These are phyloP conservation scores for Colletotrichum cereale DNA, from an alignment of 2,329 filamentous ascomycete species.

Conservation along the genomic window DNA sequence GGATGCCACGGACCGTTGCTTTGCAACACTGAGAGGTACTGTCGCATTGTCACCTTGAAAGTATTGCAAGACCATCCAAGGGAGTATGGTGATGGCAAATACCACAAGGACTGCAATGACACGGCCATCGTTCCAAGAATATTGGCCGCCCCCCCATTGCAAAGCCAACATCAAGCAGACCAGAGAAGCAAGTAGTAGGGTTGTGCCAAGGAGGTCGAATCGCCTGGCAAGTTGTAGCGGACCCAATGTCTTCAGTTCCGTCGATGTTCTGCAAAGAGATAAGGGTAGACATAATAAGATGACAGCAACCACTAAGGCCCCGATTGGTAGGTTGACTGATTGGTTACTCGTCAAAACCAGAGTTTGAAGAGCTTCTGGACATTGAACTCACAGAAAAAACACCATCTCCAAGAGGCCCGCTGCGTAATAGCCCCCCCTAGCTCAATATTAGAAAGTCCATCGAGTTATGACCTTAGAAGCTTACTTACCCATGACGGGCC, in stretches of 20 bases:
- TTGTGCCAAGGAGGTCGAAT: conserved; percentile 44
- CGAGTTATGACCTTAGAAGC: background rate
- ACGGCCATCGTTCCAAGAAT: conserved; percentile 45
- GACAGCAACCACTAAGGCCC: conserved; percentile 38
- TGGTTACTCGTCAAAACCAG: background rate
- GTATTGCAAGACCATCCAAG: conserved; percentile 53
- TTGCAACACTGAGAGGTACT: conserved; percentile 49
- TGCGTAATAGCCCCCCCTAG: conserved; percentile 51
- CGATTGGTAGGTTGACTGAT: conserved; percentile 47
- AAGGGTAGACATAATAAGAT: conserved; percentile 44
- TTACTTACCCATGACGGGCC: conserved; percentile 43
- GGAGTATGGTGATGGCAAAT: conserved; percentile 44
- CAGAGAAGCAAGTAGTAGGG: conserved; percentile 32
- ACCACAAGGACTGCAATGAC: conserved; percentile 47
- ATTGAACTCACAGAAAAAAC: conserved; percentile 47
- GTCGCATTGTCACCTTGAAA: conserved; percentile 58
- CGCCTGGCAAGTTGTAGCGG: conserved; percentile 12
- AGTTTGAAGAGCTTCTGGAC: background rate
- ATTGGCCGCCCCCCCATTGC: conserved; percentile 55
- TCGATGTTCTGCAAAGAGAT: background rate
- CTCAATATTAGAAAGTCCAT: background rate
- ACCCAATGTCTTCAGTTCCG: conserved; percentile 4
- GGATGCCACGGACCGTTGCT: background rate
- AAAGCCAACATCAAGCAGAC: conserved; percentile 58
- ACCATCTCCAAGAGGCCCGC: conserved; percentile 54